phyloP scores from a whole-genome alignment of 805 yeast genomes.

The Metschnikowia baotianmanensis region DNA sequence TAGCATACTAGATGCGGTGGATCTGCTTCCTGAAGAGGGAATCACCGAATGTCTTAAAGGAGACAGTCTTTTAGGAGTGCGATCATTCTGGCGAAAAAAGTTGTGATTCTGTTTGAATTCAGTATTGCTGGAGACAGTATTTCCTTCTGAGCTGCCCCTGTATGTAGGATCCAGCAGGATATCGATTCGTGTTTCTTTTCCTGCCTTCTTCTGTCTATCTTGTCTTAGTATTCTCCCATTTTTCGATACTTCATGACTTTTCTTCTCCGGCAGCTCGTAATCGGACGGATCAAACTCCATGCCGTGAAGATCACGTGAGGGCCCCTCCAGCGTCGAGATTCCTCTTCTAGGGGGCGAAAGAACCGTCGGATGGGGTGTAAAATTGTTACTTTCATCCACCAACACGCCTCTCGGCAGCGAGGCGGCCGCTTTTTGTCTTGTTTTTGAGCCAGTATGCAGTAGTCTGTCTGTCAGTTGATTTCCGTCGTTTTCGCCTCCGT shows the following conservation, averaged over 20 bases:
- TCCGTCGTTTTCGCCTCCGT: neutral
- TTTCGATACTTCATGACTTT: neutral
- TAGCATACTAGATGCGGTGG: slow-evolving; percentile 11
- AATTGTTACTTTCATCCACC: slow-evolving; percentile 25
- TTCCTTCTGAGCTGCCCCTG: no score
- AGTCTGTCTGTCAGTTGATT: neutral
- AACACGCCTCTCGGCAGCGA: slow-evolving; percentile 18
- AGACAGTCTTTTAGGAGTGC: slow-evolving; percentile 17
- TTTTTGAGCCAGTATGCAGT: neutral
- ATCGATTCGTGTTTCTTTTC: no score
- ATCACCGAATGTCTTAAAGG: slow-evolving; percentile 15
- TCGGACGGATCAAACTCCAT: slow-evolving; percentile 30
- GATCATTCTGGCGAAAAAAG: neutral
- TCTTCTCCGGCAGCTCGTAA: slow-evolving; percentile 14
- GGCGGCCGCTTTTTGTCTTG: neutral
- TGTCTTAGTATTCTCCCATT: neutral
- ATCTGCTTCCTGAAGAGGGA: slow-evolving; percentile 6
- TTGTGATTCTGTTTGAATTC: neutral
- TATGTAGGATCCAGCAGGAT: no score
- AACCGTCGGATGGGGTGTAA: slow-evolving; percentile 18
- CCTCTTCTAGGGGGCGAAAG: slow-evolving; percentile 6
- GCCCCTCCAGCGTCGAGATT: neutral
- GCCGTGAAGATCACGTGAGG: slow-evolving; percentile 6
- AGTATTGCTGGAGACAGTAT: neutral
- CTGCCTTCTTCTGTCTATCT: no score